Base-by-base conservation (phyloP, 2,329 filamentous ascomycete genomes). In the Endoconidiophora polonica region DNA sequence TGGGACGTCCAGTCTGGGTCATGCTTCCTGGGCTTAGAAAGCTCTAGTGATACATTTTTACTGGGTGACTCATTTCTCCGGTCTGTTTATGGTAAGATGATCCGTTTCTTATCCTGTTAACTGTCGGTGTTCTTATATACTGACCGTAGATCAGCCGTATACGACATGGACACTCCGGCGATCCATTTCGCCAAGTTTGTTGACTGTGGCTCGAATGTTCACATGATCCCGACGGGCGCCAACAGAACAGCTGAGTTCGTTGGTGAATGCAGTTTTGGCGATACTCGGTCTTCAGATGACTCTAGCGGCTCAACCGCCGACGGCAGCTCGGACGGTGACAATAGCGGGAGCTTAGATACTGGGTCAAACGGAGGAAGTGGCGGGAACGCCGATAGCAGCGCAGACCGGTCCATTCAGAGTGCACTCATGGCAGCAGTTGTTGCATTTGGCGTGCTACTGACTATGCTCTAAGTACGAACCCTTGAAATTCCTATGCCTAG, bases 1-100 rank as follows among this genome's bases (percentile, higher is more conserved):
- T 68, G 65, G 66, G 55, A 63, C 41, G 59, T 63, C 41, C 56
- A 53, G 26, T 54, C 58, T 20, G 47, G 51, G 18, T 64, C 62
- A 33, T 63, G 66, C 42, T 65, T 69, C 42, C 59, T 77, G 6
- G 72, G 70, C 48, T 70, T 73, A 26, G 63, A 68, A 50, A 56
- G 58, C 24, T 68, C 64, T n/a, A 59, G 65, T 4, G 56, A 60
- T 54, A 50, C 44, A 1, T 57, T 46, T 14, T 60, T 69, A 2
- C 62, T 70, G 2, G 68, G 68, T 14, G 66, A 68, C 46, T 67
- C 66, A 4, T 70, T 70, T 57, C 60, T 70, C 26, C 62, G 68
- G 7, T 62, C 66, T 20, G 65, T 66, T 4, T 70, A 69, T 24
- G 65, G 54, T 56, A 49, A 48, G 54, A 40, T 36, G 23, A 33